Evolutionary conservation across 352 stramenopile species (phyloP).

Genomic region (Phytophthora vignae): DNA sequence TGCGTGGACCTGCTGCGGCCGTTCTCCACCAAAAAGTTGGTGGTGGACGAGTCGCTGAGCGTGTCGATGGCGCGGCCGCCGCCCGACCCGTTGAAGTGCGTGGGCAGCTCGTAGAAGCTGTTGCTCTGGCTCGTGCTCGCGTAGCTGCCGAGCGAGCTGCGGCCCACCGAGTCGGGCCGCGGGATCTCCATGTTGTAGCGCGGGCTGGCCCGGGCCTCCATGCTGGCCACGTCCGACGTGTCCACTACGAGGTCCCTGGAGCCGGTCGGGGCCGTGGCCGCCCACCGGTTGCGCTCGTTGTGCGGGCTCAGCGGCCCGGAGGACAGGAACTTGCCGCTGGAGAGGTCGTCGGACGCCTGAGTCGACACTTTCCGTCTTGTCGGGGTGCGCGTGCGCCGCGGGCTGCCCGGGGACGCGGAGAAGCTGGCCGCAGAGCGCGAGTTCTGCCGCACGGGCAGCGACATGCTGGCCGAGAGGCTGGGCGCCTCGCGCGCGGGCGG

Average conservation of each 20-base stretch:
- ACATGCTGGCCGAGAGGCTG: conserved; percentile 16
- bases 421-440: conserved; percentile 13
- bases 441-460: conserved; percentile 14
- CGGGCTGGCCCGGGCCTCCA: conserved; percentile 29
- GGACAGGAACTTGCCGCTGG: conserved; percentile 24
- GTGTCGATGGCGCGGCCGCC: conserved; percentile 40
- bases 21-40: conserved; percentile 68
- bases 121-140: conserved; percentile 30
- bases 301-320: conserved; percentile 13
- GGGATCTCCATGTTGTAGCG: conserved; percentile 73
- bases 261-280: conserved; percentile 24
- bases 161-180: conserved; percentile 41
- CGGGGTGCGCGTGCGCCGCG: conserved; percentile 4
- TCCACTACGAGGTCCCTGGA: conserved; percentile 30
- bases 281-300: conserved; percentile 15
- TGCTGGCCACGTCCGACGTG: conserved; percentile 8
- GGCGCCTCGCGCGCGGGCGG: not conserved
- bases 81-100: conserved; percentile 33
- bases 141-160: conserved; percentile 58
- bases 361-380: conserved; percentile 28
- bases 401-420: conserved; percentile 25
- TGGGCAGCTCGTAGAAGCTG: conserved; percentile 46
- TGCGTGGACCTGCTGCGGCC: conserved; percentile 72
- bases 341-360: conserved; percentile 18
- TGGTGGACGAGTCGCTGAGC: conserved; percentile 38